These are phyloP conservation scores for Gonapodya sp. DNA, from an alignment of 192 early-diverging fungal genomes.

Conservation along the genomic window DNA sequence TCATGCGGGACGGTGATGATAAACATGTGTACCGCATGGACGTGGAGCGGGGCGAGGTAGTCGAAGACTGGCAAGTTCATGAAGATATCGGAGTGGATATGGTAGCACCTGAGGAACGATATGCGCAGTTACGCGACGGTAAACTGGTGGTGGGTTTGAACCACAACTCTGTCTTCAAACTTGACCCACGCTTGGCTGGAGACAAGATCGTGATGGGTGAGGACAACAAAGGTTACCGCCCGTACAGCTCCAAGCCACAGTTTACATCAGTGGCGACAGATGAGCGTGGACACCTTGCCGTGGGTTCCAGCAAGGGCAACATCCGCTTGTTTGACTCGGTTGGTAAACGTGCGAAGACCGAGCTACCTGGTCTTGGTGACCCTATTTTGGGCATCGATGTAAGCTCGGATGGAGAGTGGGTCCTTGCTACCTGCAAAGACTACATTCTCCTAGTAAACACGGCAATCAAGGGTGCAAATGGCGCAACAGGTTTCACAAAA, in stretches of 20 bases:
- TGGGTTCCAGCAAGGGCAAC: slow-evolving; percentile 78
- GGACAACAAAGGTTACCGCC: slow-evolving; percentile 45
- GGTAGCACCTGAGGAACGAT: slow-evolving; percentile 66
- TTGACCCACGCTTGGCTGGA: slow-evolving; percentile 75
- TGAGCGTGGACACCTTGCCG: slow-evolving; percentile 65
- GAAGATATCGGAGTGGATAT: slow-evolving; percentile 57
- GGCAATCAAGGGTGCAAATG: slow-evolving; percentile 39
- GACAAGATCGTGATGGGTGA: slow-evolving; percentile 48
- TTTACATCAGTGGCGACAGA: slow-evolving; percentile 70
- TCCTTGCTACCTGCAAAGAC: slow-evolving; percentile 80
- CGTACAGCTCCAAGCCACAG: slow-evolving; percentile 58
- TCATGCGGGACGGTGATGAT: slow-evolving; percentile 60
- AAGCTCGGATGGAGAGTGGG: slow-evolving; percentile 69
- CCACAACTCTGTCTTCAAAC: slow-evolving; percentile 70
- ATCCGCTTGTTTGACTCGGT: slow-evolving; percentile 75
- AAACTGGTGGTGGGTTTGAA: slow-evolving; percentile 75
- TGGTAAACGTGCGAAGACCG: slow-evolving; percentile 74
- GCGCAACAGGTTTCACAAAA: slow-evolving; percentile 56
- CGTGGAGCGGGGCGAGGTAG: slow-evolving; percentile 79
- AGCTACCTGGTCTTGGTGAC: slow-evolving; percentile 77
- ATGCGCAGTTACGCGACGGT: slow-evolving; percentile 62
- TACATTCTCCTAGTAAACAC: slow-evolving; percentile 80
- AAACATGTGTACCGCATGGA: slow-evolving; percentile 83
- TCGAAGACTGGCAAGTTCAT: slow-evolving; percentile 86
- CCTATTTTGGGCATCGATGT: slow-evolving; percentile 84